Percentiles rank a stretch among this genome's conserved stretches.
These are phyloP conservation scores for Trypanosoma cruzi DNA, from an alignment of 208 protist genomes.

Conservation along the genomic window DNA sequence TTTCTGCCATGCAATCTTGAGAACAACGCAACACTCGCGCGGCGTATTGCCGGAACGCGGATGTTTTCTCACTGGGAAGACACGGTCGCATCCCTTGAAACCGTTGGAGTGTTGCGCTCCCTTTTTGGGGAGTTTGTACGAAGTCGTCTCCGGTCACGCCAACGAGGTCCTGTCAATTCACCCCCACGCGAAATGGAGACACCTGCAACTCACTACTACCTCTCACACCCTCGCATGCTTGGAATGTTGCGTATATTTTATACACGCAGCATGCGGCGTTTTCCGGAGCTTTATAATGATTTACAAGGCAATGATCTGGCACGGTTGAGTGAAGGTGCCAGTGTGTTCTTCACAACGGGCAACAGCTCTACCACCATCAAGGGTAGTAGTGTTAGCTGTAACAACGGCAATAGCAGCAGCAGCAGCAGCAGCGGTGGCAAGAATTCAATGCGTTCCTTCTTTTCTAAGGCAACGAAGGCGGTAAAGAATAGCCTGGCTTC, in stretches of 20 bases:
- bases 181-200: conserved; percentile 5
- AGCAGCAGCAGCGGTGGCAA: conserved; percentile 22
- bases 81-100: conserved; percentile 45
- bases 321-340: too few species aligned
- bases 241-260: conserved; percentile 42
- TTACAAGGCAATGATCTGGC: conserved; percentile 16
- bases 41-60: conserved; percentile 46
- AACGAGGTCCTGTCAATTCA: background rate
- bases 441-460: conserved; percentile 35
- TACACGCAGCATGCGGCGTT: conserved; percentile 35
- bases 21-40: conserved; percentile 41
- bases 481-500: conserved; percentile 48
- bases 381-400: too few species aligned
- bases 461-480: conserved; percentile 70
- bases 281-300: conserved; percentile 55
- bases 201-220: conserved; percentile 35
- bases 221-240: conserved; percentile 40
- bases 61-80: conserved; percentile 58
- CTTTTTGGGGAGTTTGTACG: conserved; percentile 35
- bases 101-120: conserved; percentile 39
- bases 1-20: conserved; percentile 53
- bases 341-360: too few species aligned
- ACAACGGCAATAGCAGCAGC: conserved; percentile 21
- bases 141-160: conserved; percentile 1
- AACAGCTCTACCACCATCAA: background rate